A percentile compares a stretch with the other conserved stretches of the same genome.
Conservation (phyloP, 371 early-diverging fungal species). For the Coemansia sp. region DNA sequence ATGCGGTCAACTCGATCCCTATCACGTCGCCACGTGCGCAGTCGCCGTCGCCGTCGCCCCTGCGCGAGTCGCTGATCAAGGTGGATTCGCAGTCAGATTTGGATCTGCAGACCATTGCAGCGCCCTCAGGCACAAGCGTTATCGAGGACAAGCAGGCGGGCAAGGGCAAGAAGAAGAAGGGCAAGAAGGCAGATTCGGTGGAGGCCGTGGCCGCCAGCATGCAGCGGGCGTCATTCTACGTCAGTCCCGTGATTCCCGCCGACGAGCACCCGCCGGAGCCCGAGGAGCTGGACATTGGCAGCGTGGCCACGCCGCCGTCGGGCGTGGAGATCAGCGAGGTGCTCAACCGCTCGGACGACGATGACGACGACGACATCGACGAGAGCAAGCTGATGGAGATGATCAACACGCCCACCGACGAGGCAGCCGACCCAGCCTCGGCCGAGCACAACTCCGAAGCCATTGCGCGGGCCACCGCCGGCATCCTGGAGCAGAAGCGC, state of each 20-base stretch:
- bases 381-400: constrained; percentile 44
- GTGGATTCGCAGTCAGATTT: constrained; percentile 28
- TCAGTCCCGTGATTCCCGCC: constrained; percentile 39
- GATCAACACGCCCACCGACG: constrained; percentile 41
- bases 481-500: constrained; percentile 45
- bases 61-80: constrained; percentile 9
- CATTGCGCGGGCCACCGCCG: constrained; percentile 28
- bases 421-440: constrained; percentile 9
- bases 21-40: constrained; percentile 25
- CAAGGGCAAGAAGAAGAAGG: constrained; percentile 10
- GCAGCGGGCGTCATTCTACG: constrained; percentile 47
- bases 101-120: constrained; percentile 35
- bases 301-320: constrained; percentile 24
- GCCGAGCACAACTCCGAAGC: constrained; percentile 38
- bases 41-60: constrained; percentile 8
- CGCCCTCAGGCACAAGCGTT: not conserved
- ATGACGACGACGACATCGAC: constrained; percentile 56
- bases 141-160: not conserved
- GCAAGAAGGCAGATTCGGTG: constrained; percentile 23
- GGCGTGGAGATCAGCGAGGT: constrained; percentile 45
- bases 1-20: constrained; percentile 35
- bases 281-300: constrained; percentile 51
- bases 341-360: constrained; percentile 48
- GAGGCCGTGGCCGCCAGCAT: constrained; percentile 12
- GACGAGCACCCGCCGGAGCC: constrained; percentile 53